Evolutionary conservation across 176 grass and related monocot genomes (phyloP).

Genomic region (Cenchrus fungigraminus): DNA sequence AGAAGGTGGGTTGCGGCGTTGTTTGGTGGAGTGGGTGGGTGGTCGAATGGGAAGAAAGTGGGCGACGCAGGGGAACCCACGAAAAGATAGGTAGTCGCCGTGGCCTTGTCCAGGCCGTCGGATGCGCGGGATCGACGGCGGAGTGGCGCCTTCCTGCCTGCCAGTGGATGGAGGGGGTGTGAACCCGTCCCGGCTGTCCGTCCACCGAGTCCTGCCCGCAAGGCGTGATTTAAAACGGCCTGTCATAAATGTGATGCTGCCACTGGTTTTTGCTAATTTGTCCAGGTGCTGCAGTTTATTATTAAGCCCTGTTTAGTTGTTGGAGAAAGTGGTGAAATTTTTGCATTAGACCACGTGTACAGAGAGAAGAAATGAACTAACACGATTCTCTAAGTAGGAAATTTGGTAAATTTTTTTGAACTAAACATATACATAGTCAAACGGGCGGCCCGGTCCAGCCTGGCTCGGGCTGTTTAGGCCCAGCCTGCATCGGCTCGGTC

Average conservation of each 20-base stretch:
- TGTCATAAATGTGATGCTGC: neutral
- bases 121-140: neutral
- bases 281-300: no score
- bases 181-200: neutral
- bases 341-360: no score
- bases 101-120: neutral
- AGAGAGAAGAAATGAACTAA: no score
- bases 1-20: slow-evolving; percentile 19
- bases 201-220: neutral
- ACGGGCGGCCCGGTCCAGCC: no score
- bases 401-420: no score
- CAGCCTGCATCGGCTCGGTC: no score
- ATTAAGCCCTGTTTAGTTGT: no score
- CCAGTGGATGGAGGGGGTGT: neutral
- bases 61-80: slow-evolving; percentile 35
- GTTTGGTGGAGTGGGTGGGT: slow-evolving; percentile 23
- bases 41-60: slow-evolving; percentile 36
- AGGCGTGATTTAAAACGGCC: slow-evolving; percentile 5
- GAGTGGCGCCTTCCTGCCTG: neutral
- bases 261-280: neutral
- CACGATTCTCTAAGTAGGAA: no score
- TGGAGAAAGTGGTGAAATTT: no score
- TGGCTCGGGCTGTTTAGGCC: no score
- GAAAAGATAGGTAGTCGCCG: neutral
- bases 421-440: no score